phyloP scores from a whole-genome alignment of 495 filamentous ascomycete genomes.

The Bombardia bombarda region DNA sequence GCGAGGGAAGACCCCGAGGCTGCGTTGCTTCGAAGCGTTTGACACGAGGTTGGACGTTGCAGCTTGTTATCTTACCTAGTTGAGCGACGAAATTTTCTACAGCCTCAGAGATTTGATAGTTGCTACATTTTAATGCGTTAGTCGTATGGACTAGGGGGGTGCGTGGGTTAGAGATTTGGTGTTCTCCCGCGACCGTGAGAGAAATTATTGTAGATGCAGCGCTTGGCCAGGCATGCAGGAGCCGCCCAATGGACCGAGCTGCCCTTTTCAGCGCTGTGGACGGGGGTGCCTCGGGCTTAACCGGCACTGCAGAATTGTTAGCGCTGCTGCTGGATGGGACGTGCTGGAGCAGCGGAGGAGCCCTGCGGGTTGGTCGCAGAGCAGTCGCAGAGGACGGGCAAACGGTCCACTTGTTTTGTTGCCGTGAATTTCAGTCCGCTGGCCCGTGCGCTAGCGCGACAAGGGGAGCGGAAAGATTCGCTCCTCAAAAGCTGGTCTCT shows the following conservation, averaged over 20 bases:
- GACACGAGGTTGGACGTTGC: too few species aligned
- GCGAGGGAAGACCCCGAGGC: too few species aligned
- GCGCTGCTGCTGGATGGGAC: too few species aligned
- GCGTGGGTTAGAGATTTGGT: background rate
- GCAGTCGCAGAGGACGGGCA: slow-evolving; percentile 10
- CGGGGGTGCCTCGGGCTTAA: slow-evolving; percentile 25
- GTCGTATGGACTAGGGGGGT: too few species aligned
- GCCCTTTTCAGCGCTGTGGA: slow-evolving; percentile 3
- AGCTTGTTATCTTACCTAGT: too few species aligned
- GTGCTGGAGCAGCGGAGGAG: background rate
- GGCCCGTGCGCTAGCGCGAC: slow-evolving; percentile 23
- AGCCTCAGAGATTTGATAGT: too few species aligned
- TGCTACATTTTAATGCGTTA: too few species aligned
- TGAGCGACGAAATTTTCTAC: too few species aligned
- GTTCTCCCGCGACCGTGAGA: background rate
- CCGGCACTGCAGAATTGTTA: slow-evolving; percentile 20
- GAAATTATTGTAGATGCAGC: too few species aligned
- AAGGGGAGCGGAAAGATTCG: slow-evolving; percentile 27
- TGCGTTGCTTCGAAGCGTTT: too few species aligned
- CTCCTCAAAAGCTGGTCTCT: slow-evolving; percentile 28
- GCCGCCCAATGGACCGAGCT: background rate
- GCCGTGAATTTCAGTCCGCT: slow-evolving; percentile 12
- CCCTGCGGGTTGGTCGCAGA: too few species aligned
- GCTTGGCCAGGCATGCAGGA: background rate
- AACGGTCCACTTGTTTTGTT: slow-evolving; percentile 9